Conservation (phyloP, 2,329 filamentous ascomycete genomes). For the Aspergillus viridinutans region DNA sequence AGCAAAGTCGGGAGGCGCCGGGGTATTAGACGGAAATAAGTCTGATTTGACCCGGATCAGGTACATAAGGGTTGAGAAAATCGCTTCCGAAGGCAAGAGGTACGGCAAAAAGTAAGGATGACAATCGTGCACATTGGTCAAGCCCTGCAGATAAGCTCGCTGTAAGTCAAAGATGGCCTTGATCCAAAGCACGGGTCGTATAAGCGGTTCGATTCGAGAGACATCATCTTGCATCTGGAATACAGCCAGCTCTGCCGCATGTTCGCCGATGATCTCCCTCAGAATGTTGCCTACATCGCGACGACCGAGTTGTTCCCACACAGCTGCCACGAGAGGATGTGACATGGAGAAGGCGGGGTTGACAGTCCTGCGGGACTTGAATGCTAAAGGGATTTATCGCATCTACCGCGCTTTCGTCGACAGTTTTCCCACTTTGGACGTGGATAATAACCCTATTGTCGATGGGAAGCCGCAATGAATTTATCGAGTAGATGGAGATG, state of each 20-base stretch:
- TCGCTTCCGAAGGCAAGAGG: slow-evolving; percentile 27
- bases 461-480: background rate
- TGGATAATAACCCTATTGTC: background rate
- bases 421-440: background rate
- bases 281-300: slow-evolving; percentile 32
- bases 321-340: slow-evolving; percentile 31
- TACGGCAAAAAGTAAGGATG: slow-evolving; percentile 27
- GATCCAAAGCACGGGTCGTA: slow-evolving; percentile 31
- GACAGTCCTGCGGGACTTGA: slow-evolving; percentile 9
- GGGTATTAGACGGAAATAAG: slow-evolving; percentile 25
- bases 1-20: slow-evolving; percentile 17
- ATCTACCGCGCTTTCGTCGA: background rate
- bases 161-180: slow-evolving; percentile 35
- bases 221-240: slow-evolving; percentile 21
- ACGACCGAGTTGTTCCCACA: slow-evolving; percentile 33
- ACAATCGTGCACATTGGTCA: slow-evolving; percentile 24
- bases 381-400: slow-evolving; percentile 4
- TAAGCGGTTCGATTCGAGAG: slow-evolving; percentile 20
- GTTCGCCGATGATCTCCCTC: slow-evolving; percentile 34
- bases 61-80: slow-evolving; percentile 34
- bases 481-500: background rate
- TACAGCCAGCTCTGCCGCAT: slow-evolving; percentile 25
- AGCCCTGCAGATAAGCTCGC: slow-evolving; percentile 30
- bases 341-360: slow-evolving; percentile 19
- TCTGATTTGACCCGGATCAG: slow-evolving; percentile 29